Base-by-base conservation (phyloP, 805 yeast genomes). In the Wickerhamiella hasegawae region DNA sequence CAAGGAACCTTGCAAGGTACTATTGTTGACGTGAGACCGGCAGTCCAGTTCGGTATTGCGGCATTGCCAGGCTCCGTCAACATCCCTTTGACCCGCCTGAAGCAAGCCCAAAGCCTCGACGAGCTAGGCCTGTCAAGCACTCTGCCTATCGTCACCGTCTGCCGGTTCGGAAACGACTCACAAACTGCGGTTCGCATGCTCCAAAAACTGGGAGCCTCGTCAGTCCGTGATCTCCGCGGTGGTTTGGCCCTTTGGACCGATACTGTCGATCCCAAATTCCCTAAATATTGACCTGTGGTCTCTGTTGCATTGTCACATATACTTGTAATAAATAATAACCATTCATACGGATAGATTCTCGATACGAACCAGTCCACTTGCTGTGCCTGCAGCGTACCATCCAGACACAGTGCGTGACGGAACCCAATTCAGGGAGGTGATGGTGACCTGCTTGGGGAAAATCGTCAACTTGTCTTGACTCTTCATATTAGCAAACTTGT, bases 141-240 rank as follows among this genome's bases (percentile, higher is more conserved):
- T 4, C 49, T 53, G 23, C 58, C 57, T 3, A 52, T 79, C 0
- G 67, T 64, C 37, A 78, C 83, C 0, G 62, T 87, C 15, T 90
- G 98, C 55, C 65, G 96, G 22, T 74, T 65, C 49, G 98, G 98
- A 8, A 84, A 82, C 53, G 97, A 90, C 52, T 85, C 97, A 0
- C 84, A 80, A 47, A 54, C 72, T 14, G 92, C 94, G 0, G 74
- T 79, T 1, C 55, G 63, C 37, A 56, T 63, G 30, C 54, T 85
- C 31, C 60, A 66, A 33, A 61, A 63, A 1, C 60, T 68, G 31
- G 70, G 71, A 0, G 55, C 70, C 14, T 38, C 48, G 0, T 54
- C 67, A 15, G 81, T 71, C 0, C 66, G 57, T 34, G 94, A 87
- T 51, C 62, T 87, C 4, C 60, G 52, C 9, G 97, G 97, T 1